Conservation (phyloP, 768 basidiomycete species). For the Mrakia frigida region DNA sequence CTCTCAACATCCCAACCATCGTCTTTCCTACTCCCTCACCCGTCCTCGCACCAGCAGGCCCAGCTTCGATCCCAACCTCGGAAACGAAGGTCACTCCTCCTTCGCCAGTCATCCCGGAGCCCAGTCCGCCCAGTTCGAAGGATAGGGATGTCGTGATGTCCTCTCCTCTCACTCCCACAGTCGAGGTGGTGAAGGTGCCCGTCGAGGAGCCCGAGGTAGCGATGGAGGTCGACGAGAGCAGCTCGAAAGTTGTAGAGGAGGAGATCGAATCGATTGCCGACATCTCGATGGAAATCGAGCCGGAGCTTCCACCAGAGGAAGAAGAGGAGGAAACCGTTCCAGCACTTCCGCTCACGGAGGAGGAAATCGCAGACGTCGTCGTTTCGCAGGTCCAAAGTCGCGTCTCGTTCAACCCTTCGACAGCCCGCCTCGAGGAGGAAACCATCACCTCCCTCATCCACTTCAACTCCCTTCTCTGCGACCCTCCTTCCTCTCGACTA, state of each 20-base stretch:
- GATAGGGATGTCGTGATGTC: not conserved
- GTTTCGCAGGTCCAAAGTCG: conserved; percentile 11
- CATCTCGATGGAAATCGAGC: not conserved
- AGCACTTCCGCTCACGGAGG: conserved; percentile 9
- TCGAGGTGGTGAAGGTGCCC: not conserved
- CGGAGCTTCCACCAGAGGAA: not conserved
- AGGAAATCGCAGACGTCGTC: conserved; percentile 21
- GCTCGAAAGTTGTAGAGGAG: not conserved
- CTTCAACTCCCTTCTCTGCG: conserved; percentile 1
- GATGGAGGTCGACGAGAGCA: conserved; percentile 8
- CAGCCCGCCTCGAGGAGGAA: not conserved
- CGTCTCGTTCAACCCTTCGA: not conserved
- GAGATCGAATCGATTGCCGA: not conserved
- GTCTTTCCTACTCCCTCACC: too few relatives aligned
- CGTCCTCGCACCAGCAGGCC: too few relatives aligned
- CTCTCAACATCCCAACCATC: too few relatives aligned
- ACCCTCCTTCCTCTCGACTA: not conserved
- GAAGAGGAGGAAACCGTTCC: not conserved
- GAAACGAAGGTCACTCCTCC: too few relatives aligned
- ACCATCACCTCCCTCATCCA: not conserved
- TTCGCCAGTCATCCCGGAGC: not conserved
- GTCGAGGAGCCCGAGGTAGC: not conserved
- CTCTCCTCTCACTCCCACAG: not conserved
- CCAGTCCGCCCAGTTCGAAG: not conserved
- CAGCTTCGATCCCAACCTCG: too few relatives aligned